Evolutionary conservation across 805 yeast species (phyloP), one percentile per base, ranked within the genome.

Genomic region (Sugiyamaella smithiae): DNA sequence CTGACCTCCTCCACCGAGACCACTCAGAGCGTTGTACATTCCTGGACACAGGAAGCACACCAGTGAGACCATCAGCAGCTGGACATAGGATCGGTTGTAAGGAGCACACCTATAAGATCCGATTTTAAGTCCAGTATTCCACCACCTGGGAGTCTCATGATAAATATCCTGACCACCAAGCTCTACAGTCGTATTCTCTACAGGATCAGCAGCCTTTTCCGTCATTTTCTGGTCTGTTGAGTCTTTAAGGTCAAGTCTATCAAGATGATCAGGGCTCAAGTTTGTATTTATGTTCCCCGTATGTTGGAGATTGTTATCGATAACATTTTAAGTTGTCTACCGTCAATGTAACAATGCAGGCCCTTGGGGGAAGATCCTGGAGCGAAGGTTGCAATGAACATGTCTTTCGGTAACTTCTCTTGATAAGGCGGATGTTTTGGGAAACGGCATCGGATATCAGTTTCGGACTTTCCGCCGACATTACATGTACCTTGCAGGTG

Each of bases 1-100:
- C 33, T 57, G 55, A 35, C 77, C 76, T 23, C 75, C 69, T 45
- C 76, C 78, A 22, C 79, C 79, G 43, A 76, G 69, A 51, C 80
- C 81, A 20, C 71, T 56, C 38, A 76, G 66, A 43, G 80, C 79
- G 52, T 75, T 75, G 61, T 63, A 76, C 74, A 74, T 73, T 35
- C 81, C 81, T 1, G 79, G 77, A n/a, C 77, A 70, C 67, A 75
- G 64, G 59, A 76, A 76, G 26, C 74, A 60, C 6, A 73, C 74
- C 52, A 74, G 72, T 5, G 79, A 65, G 55, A 75, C 64, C 67
- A 76, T 62, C 23, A 76, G 66, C 29, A 76, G 61, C 61, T 76
- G 81, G 43, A 67, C 64, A 58, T 64, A 63, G 40, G 72, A 61
- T 52, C 65, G 59, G 6, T 73, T 70, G 60, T 67, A 74, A 1